These are phyloP conservation scores for Balakata baccata DNA, from an alignment of 345 rosid species.

Conservation along the genomic window DNA sequence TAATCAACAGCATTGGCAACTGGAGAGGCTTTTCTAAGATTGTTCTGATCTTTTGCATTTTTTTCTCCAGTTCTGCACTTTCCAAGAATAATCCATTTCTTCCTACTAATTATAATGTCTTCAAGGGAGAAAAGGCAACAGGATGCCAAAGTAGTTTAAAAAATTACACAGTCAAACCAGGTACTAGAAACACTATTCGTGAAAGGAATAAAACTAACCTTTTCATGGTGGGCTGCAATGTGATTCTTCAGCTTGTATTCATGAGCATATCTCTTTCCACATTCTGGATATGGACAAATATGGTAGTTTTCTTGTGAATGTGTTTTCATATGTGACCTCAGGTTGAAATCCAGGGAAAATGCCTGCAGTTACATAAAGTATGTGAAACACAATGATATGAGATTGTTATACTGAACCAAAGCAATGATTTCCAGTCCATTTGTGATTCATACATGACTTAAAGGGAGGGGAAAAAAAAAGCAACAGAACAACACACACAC, in stretches of 20 bases:
- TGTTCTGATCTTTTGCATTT: too few species aligned
- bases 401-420: background rate
- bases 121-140: background rate
- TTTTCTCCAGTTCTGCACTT: too few species aligned
- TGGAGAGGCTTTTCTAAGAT: too few species aligned
- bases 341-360: conserved; percentile 94
- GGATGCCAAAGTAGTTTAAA: background rate
- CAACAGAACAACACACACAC: too few species aligned
- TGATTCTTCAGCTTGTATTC: conserved; percentile 97
- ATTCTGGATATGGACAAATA: conserved; percentile 79
- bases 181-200: background rate
- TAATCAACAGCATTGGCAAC: too few species aligned
- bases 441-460: background rate
- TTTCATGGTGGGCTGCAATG: conserved; percentile 73
- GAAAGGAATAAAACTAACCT: conserved; percentile 39
- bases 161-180: background rate
- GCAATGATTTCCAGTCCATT: background rate
- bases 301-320: conserved; percentile 98
- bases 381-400: conserved; percentile 1
- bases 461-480: too few species aligned
- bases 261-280: conserved; percentile 98
- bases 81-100: too few species aligned
- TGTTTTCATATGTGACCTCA: conserved; percentile 97
- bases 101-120: too few species aligned
- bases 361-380: conserved; percentile 54